These are phyloP conservation scores for Aureobasidium sp. DNA, from an alignment of 2,329 filamentous ascomycete species.

Conservation along the genomic window DNA sequence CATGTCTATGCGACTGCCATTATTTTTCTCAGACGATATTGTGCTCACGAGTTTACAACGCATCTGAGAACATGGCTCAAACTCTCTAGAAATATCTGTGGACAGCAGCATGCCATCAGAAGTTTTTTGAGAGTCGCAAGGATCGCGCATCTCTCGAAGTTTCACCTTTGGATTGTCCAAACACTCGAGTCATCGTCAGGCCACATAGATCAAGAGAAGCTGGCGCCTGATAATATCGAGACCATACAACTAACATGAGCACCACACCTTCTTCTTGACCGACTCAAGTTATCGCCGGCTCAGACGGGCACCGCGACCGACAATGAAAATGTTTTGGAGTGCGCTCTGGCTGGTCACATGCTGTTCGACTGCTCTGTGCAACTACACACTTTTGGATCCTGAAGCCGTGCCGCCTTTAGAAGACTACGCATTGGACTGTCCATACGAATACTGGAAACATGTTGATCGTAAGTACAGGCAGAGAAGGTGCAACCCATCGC, in stretches of 20 bases:
- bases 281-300: not conserved
- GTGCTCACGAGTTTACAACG: no score
- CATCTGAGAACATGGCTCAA: no score
- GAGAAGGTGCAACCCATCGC: no score
- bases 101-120: no score
- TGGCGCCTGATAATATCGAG: not conserved
- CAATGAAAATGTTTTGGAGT: not conserved
- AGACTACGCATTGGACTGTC: not conserved
- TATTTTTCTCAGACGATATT: no score
- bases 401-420: not conserved
- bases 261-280: not conserved
- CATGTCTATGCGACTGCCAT: no score
- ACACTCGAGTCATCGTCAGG: not conserved
- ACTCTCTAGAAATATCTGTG: no score
- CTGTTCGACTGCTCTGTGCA: not conserved
- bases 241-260: not conserved
- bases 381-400: not conserved
- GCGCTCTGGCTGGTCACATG: not conserved
- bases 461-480: not conserved
- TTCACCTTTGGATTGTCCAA: not conserved
- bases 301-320: not conserved
- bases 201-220: not conserved
- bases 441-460: not conserved
- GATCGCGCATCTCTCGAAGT: no score
- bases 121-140: no score